Base-by-base conservation (phyloP, 2,329 filamentous ascomycete genomes). In the Byssoonygena ceratinophila region DNA sequence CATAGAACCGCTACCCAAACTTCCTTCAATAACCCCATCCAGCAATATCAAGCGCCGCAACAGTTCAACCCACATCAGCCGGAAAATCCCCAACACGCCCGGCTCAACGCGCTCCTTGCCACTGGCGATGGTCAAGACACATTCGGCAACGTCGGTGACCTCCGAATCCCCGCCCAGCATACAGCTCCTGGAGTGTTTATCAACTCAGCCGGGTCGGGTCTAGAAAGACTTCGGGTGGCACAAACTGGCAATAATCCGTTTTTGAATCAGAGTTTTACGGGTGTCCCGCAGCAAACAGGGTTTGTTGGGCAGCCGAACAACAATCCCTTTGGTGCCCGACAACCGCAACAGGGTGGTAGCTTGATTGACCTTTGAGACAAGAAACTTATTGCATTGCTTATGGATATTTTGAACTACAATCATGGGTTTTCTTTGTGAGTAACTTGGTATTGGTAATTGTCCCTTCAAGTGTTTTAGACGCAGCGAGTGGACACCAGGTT, bases 171-270 rank as follows among this genome's bases (percentile, higher is more conserved):
- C 1, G 83, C 92, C 1, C 92, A 98, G 66, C 92, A 98, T 68
- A 98, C 92, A 0, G 89, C 92, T 1, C 92, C 92, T 0, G 92
- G 91, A 23, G 94, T 87, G 0, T 98, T 97, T 67, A 84, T 98
- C 71, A 98, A 98, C 72, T 94, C 87, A 55, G 89, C 92, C 5
- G 92, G 92, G 46, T 76, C 84, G 34, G 87, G 87, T n/a, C 72
- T 87, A 53, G 81, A 81, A 60, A 79, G 80, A 54, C 70, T 96
- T 40, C 86, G 89, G 57, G 74, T 76, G 3, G 69, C 73, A 9
- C 77, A 77, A 53, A 87, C 87, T 0, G 88, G 83, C 1, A 92
- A 80, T 73, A 97, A 97, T 65, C 92, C 92, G 0, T 98, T 97
- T 73, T 73, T 94, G 60, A 80, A 83, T 55, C 81, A 82, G 56